Evolutionary conservation across 202 grass and related monocot genomes (phyloP).

Genomic region (Musa balbisiana): DNA sequence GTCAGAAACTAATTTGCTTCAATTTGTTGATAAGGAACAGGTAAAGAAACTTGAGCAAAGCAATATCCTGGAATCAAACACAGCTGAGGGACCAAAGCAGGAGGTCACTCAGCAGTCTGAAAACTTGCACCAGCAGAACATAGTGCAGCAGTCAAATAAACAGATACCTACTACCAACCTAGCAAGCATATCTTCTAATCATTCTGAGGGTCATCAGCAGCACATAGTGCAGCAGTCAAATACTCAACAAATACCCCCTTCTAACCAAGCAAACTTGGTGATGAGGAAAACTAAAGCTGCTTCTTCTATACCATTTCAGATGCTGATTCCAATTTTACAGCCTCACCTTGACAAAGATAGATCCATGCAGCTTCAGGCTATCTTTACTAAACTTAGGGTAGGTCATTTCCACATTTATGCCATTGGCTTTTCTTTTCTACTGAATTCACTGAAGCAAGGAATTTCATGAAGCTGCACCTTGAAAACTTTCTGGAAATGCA

Average conservation of each 20-base stretch:
- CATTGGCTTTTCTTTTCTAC: background rate
- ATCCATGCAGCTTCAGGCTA: constrained; percentile 78
- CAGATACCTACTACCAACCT: background rate
- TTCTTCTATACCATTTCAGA: constrained; percentile 80
- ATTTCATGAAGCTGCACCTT: background rate
- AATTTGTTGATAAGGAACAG: constrained; percentile 27
- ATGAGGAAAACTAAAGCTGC: constrained; percentile 30
- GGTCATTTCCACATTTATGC: constrained; percentile 4
- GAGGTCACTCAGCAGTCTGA: constrained; percentile 11
- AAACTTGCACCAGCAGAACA: constrained; percentile 32
- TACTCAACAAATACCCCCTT: constrained; percentile 40
- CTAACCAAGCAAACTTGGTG: constrained; percentile 47
- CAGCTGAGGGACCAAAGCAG: constrained; percentile 1
- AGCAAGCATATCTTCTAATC: background rate
- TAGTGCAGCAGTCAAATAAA: constrained; percentile 2
- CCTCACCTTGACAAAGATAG: constrained; percentile 77
- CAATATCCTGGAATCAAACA: constrained; percentile 1
- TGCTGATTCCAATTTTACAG: constrained; percentile 86
- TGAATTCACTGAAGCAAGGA: background rate
- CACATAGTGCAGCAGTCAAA: constrained; percentile 34
- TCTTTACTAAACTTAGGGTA: constrained; percentile 85
- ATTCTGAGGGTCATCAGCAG: background rate
- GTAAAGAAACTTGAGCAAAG: constrained; percentile 36
- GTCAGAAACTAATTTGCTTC: constrained; percentile 4
- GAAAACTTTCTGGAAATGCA: background rate